phyloP scores from a whole-genome alignment of 768 basidiomycete genomes.

The Pleurotus salmoneostramineus region DNA sequence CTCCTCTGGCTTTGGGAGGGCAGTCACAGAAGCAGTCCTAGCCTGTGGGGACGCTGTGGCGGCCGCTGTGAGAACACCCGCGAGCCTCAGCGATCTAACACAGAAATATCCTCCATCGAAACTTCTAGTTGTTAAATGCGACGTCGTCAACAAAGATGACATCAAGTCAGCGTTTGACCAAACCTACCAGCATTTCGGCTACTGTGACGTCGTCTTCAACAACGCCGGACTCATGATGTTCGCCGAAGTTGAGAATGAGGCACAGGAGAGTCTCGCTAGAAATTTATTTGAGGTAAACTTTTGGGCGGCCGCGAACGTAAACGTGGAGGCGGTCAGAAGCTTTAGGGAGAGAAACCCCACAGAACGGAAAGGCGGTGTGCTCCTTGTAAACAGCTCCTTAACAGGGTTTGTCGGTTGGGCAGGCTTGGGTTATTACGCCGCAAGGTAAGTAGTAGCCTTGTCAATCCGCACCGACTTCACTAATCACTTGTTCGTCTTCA shows the following conservation, averaged over 20 bases:
- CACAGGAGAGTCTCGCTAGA: slow-evolving; percentile 14
- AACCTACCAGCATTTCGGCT: slow-evolving; percentile 11
- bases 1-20: slow-evolving; percentile 30
- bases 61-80: slow-evolving; percentile 33
- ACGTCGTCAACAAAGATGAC: slow-evolving; percentile 25
- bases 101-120: slow-evolving; percentile 20
- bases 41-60: slow-evolving; percentile 32
- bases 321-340: slow-evolving; percentile 23
- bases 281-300: slow-evolving; percentile 22
- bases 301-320: slow-evolving; percentile 25
- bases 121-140: slow-evolving; percentile 30
- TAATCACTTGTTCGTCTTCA: not conserved
- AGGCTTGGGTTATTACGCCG: slow-evolving; percentile 17
- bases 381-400: slow-evolving; percentile 28
- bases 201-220: slow-evolving; percentile 15
- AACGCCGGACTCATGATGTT: slow-evolving; percentile 12
- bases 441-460: slow-evolving; percentile 1
- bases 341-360: slow-evolving; percentile 34
- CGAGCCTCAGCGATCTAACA: slow-evolving; percentile 23
- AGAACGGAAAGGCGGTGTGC: slow-evolving; percentile 24
- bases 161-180: slow-evolving; percentile 8
- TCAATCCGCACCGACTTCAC: not conserved
- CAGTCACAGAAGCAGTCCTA: slow-evolving; percentile 27
- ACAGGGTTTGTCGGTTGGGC: slow-evolving; percentile 14
- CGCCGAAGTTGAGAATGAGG: slow-evolving; percentile 18